These are phyloP conservation scores for Lagenaria siceraria DNA, from an alignment of 306 rosid species.

Conservation along the genomic window DNA sequence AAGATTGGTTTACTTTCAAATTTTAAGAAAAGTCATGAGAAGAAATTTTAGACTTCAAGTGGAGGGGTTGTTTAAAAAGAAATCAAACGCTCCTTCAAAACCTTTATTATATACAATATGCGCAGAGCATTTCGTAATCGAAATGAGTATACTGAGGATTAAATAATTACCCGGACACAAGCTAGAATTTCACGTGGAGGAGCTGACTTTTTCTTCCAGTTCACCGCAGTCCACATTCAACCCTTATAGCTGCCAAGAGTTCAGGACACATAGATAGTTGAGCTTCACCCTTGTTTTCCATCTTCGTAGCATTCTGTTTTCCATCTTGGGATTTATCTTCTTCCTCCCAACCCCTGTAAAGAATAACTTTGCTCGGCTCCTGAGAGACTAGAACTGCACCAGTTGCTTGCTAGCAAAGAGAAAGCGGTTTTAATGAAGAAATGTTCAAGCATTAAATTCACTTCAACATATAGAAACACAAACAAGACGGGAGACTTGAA, in stretches of 20 bases:
- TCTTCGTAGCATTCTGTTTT: slow-evolving; percentile 11
- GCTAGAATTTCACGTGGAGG: neutral
- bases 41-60: neutral
- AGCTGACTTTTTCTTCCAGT: neutral
- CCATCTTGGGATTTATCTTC: slow-evolving; percentile 19
- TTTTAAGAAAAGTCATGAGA: no score
- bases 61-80: neutral
- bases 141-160: neutral
- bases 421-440: neutral
- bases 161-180: neutral
- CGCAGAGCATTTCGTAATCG: neutral
- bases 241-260: slow-evolving; percentile 73
- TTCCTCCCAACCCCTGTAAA: slow-evolving; percentile 88
- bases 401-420: slow-evolving; percentile 49
- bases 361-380: slow-evolving; percentile 74
- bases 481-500: slow-evolving; percentile 6
- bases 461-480: neutral
- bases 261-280: slow-evolving; percentile 44
- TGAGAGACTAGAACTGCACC: slow-evolving; percentile 79
- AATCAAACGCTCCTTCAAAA: neutral
- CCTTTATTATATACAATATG: neutral
- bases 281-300: slow-evolving; percentile 12
- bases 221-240: slow-evolving; percentile 64
- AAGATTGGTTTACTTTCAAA: no score
- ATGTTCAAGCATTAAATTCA: slow-evolving; percentile 7